Evolutionary conservation across 208 protist species (phyloP).

Genomic region (Perkinsela sp.): DNA sequence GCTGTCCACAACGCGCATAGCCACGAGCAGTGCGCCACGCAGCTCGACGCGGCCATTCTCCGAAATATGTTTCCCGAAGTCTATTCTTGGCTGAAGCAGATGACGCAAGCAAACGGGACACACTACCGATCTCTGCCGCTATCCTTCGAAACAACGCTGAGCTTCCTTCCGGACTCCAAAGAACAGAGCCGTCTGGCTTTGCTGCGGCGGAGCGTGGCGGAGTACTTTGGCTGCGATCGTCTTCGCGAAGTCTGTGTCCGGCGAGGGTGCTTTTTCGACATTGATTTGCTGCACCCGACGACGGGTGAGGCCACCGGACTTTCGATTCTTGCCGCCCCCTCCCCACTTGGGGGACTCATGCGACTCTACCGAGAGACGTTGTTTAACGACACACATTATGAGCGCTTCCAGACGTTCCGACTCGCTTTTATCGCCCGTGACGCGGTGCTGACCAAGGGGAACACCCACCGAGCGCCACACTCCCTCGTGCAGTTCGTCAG

Average conservation of each 20-base stretch:
- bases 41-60: not conserved
- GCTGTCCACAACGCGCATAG: not conserved
- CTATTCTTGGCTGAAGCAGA: not conserved
- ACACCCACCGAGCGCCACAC: not conserved
- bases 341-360: not conserved
- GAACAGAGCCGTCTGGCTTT: not conserved
- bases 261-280: not conserved
- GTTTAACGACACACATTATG: not conserved
- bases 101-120: not conserved
- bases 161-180: not conserved
- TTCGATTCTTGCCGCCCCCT: not conserved
- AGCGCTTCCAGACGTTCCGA: not conserved
- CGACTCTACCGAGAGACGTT: not conserved
- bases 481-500: not conserved
- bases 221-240: not conserved
- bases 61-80: not conserved
- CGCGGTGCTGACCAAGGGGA: not conserved
- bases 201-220: not conserved
- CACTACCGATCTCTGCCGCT: not conserved
- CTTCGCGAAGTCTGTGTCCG: not conserved
- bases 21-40: not conserved
- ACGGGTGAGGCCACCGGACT: not conserved
- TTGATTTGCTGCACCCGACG: not conserved
- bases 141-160: not conserved
- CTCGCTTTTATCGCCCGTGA: not conserved